Conservation (phyloP, 305 asterid genomes). For the Solanum hybrid region DNA sequence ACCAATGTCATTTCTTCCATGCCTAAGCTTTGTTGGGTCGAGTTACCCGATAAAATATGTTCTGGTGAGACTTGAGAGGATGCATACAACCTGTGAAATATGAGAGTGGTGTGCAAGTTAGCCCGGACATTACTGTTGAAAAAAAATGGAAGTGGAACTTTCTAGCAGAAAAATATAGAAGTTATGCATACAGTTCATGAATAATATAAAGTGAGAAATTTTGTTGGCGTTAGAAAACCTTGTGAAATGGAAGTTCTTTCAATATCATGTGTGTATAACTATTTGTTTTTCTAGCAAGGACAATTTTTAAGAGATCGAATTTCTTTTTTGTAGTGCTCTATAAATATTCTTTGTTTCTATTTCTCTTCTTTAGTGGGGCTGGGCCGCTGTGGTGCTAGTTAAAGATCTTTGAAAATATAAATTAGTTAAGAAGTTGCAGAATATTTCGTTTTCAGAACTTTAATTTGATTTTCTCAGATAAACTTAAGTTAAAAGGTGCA, state of each 20-base stretch:
- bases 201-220: not conserved
- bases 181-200: not conserved
- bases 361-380: not conserved
- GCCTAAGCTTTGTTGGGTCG: not conserved
- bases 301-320: not conserved
- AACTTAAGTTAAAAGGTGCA: slow-evolving; percentile 60
- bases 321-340: not conserved
- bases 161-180: not conserved
- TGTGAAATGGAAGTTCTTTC: not conserved
- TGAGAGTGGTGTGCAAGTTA: not conserved
- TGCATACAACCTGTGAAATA: not conserved
- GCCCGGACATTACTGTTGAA: not conserved
- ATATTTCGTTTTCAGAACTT: not conserved
- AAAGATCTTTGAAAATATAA: not conserved
- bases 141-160: not conserved
- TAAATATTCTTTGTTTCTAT: not conserved
- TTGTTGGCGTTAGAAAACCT: not conserved
- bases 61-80: not conserved
- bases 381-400: not conserved
- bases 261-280: not conserved
- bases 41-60: not conserved
- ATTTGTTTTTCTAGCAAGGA: not conserved
- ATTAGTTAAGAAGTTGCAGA: not conserved
- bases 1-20: not conserved
- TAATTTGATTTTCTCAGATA: slow-evolving; percentile 40